A percentile compares a stretch with the other conserved stretches of the same genome.
phyloP scores from a whole-genome alignment of 2,329 filamentous ascomycete species.

The Aspergillus eucalypticola region DNA sequence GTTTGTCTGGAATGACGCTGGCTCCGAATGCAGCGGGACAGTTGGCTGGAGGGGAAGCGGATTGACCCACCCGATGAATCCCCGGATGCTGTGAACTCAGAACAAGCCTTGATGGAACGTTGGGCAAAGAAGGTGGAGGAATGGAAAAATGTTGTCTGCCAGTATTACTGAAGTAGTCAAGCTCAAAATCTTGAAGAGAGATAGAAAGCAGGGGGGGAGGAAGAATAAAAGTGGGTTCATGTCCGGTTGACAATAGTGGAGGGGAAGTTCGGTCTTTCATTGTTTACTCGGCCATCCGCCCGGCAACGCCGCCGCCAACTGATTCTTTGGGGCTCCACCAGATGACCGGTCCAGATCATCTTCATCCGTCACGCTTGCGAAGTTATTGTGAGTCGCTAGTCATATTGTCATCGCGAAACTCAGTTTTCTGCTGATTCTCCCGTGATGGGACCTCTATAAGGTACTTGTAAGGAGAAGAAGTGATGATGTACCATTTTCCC shows the following conservation, averaged over 20 bases:
- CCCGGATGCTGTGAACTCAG: slow-evolving; percentile 22
- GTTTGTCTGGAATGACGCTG: slow-evolving; percentile 36
- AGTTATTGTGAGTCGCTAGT: not conserved
- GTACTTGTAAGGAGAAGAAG: no score
- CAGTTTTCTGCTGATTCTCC: not conserved
- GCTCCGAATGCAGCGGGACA: slow-evolving; percentile 27
- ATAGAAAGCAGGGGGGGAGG: not conserved
- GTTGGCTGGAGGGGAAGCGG: slow-evolving; percentile 23
- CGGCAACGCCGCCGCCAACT: slow-evolving; percentile 5
- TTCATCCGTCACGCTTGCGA: not conserved
- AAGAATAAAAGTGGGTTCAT: not conserved
- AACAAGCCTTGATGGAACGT: slow-evolving; percentile 1
- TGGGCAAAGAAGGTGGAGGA: not conserved
- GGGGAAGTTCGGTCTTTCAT: not conserved
- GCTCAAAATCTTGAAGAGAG: not conserved
- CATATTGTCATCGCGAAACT: not conserved
- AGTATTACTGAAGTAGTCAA: not conserved
- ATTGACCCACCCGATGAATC: slow-evolving; percentile 23
- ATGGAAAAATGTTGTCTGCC: not conserved
- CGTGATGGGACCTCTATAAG: no score
- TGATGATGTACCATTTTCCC: no score
- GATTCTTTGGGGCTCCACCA: not conserved
- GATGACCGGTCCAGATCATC: slow-evolving; percentile 2
- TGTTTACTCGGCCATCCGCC: slow-evolving; percentile 10
- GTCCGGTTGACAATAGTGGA: not conserved